phyloP scores from a whole-genome alignment of 352 stramenopile genomes.

The Pilasporangium apinafurcum region DNA sequence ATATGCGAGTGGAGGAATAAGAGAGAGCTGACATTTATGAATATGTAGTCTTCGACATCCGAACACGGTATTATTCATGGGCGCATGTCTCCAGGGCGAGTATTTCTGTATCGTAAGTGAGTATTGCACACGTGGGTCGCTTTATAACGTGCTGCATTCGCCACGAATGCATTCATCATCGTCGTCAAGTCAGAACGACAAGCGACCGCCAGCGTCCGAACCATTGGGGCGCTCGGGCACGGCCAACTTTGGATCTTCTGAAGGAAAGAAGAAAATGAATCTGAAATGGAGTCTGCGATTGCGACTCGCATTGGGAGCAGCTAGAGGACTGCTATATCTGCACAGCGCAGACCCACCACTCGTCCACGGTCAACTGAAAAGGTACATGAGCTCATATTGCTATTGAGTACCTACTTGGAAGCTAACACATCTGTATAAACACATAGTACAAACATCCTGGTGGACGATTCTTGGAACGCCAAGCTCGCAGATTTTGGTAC shows the following conservation, averaged over 20 bases:
- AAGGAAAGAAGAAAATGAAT: slow-evolving; percentile 46
- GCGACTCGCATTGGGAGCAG: slow-evolving; percentile 73
- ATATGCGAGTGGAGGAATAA: background rate
- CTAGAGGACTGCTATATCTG: slow-evolving; percentile 74
- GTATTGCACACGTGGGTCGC: slow-evolving; percentile 90
- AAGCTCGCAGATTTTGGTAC: slow-evolving; percentile 87
- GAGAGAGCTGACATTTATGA: background rate
- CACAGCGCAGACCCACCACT: slow-evolving; percentile 80
- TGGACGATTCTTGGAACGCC: slow-evolving; percentile 87
- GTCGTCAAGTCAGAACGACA: background rate
- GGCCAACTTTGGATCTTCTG: slow-evolving; percentile 10
- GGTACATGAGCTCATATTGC: background rate
- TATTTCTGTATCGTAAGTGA: slow-evolving; percentile 97
- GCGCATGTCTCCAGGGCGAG: slow-evolving; percentile 92
- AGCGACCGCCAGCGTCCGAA: slow-evolving; percentile 6
- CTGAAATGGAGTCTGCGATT: slow-evolving; percentile 79
- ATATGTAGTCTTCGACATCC: slow-evolving; percentile 90
- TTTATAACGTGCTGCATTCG: slow-evolving; percentile 92
- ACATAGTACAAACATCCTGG: slow-evolving; percentile 72
- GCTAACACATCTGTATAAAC: background rate
- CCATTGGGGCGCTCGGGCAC: slow-evolving; percentile 3
- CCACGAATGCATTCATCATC: slow-evolving; percentile 16
- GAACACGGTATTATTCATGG: slow-evolving; percentile 99
- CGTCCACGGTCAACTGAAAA: slow-evolving; percentile 85
- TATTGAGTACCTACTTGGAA: background rate